phyloP scores from a whole-genome alignment of 2,329 filamentous ascomycete species.

The Pseudogymnoascus sp. region DNA sequence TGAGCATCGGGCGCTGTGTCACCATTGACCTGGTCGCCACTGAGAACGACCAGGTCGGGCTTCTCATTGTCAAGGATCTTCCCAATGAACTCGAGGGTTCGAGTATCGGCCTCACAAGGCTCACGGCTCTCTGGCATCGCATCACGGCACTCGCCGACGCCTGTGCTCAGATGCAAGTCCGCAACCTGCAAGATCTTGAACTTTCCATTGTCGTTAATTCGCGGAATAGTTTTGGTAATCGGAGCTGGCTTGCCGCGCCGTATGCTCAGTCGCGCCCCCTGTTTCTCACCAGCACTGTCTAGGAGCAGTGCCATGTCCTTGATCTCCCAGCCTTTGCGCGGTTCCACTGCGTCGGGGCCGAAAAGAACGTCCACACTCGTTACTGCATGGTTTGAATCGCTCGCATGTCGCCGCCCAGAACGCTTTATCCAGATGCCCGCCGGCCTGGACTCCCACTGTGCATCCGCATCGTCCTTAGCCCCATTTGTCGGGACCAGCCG shows the following conservation, averaged over 20 bases:
- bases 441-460: conserved; percentile 58
- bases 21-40: conserved; percentile 92
- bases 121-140: conserved; percentile 71
- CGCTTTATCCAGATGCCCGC: conserved; percentile 62
- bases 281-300: conserved; percentile 51
- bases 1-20: conserved; percentile 87
- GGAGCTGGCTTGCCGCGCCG: conserved; percentile 62
- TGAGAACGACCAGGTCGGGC: conserved; percentile 84
- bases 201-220: conserved; percentile 79
- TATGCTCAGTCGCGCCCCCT: conserved; percentile 69
- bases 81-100: conserved; percentile 83
- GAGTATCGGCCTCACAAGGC: conserved; percentile 81
- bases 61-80: conserved; percentile 84
- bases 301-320: conserved; percentile 67
- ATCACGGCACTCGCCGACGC: conserved; percentile 76
- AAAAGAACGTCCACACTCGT: conserved; percentile 65
- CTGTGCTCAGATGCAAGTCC: conserved; percentile 91
- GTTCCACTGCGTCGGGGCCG: conserved; percentile 74
- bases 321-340: conserved; percentile 75
- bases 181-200: conserved; percentile 97
- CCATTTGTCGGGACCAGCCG: conserved; percentile 49
- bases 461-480: conserved; percentile 44
- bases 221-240: conserved; percentile 60
- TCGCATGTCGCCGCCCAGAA: conserved; percentile 41
- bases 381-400: conserved; percentile 39